Percentiles rank a stretch among this genome's conserved stretches.
These are phyloP conservation scores for Pleurotus tuber-regium DNA, from an alignment of 768 basidiomycete species.

Conservation along the genomic window DNA sequence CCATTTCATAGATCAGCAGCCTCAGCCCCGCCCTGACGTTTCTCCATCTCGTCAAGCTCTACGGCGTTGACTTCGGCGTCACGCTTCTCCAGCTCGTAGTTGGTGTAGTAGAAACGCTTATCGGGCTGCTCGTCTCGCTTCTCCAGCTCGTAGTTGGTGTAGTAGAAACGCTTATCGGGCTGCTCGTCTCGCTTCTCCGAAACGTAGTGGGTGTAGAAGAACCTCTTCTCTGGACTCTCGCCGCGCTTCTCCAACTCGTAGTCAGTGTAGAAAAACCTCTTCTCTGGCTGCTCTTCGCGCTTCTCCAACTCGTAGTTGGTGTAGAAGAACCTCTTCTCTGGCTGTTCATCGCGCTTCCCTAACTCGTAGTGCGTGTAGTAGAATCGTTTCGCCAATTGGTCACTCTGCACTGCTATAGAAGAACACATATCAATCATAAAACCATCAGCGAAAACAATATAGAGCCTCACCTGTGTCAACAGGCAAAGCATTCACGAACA, in stretches of 20 bases:
- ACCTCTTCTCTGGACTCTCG: not conserved
- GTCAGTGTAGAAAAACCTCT: not conserved
- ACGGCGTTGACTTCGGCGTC: not conserved
- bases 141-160: not conserved
- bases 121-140: not conserved
- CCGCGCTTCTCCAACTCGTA: not conserved
- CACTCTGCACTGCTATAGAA: not conserved
- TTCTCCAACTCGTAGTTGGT: not conserved
- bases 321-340: not conserved
- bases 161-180: not conserved
- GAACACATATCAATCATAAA: not conserved
- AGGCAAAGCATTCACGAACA: not conserved
- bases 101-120: not conserved
- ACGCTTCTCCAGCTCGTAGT: not conserved
- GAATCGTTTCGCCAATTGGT: not conserved
- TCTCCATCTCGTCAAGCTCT: not conserved
- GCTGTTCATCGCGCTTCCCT: not conserved
- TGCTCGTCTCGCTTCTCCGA: not conserved
- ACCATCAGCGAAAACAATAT: too few relatives aligned
- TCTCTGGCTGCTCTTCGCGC: not conserved
- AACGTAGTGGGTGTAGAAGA: not conserved
- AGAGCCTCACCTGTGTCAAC: not conserved
- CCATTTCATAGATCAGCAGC: not conserved
- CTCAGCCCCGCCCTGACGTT: not conserved
- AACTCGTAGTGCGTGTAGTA: not conserved